A percentile compares a stretch with the other conserved stretches of the same genome.
These are phyloP conservation scores for Carallia pectinifolia DNA, from an alignment of 345 rosid genomes.

Conservation along the genomic window DNA sequence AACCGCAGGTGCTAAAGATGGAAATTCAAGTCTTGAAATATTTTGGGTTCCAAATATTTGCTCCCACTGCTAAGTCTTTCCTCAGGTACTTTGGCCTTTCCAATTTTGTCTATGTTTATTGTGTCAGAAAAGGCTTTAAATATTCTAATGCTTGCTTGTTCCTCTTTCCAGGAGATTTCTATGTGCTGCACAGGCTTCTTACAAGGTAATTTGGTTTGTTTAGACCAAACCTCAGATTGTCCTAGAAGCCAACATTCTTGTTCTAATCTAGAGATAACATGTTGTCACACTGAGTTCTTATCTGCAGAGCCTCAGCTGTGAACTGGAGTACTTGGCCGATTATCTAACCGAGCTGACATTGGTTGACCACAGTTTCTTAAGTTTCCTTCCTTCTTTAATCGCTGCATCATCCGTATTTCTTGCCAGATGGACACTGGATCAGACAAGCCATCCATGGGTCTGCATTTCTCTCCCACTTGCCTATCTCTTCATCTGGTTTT, in stretches of 20 bases:
- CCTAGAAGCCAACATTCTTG: not conserved
- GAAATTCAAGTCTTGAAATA: constrained; percentile 60
- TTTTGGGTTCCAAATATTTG: constrained; percentile 63
- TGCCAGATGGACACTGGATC: constrained; percentile 86
- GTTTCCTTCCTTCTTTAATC: constrained; percentile 65
- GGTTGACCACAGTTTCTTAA: constrained; percentile 55
- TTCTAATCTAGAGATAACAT: constrained; percentile 15
- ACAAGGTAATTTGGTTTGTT: constrained; percentile 41
- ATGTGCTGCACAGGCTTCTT: constrained; percentile 81
- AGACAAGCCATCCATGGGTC: constrained; percentile 84
- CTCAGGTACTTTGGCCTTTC: constrained; percentile 54
- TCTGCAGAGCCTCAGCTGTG: constrained; percentile 69
- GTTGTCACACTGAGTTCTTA: constrained; percentile 1
- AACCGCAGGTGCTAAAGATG: constrained; percentile 63
- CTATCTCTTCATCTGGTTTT: constrained; percentile 4
- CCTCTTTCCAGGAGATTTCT: constrained; percentile 68
- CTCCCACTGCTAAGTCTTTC: constrained; percentile 78
- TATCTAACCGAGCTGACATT: constrained; percentile 78
- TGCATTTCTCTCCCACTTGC: constrained; percentile 23
- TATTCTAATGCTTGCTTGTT: constrained; percentile 14
- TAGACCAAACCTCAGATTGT: not conserved
- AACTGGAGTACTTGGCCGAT: constrained; percentile 70
- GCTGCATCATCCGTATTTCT: constrained; percentile 95
- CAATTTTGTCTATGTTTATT: constrained; percentile 1
- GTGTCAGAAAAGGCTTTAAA: not conserved